These are phyloP conservation scores for Psidium friedrichsthalianum DNA, from an alignment of 345 rosid species.

Conservation along the genomic window DNA sequence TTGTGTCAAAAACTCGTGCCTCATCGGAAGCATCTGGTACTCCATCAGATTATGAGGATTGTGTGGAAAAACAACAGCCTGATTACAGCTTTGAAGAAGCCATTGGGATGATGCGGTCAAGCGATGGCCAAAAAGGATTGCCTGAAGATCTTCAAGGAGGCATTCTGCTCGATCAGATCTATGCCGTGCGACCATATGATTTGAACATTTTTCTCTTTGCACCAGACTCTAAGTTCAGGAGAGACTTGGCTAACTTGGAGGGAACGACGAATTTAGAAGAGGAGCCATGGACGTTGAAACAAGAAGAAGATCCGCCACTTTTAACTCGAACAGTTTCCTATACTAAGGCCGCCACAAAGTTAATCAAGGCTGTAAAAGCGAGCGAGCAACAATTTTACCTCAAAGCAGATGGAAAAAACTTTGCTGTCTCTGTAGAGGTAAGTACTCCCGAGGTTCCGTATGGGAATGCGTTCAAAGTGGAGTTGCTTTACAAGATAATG, in stretches of 20 bases:
- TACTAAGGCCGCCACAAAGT: constrained; percentile 58
- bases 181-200: constrained; percentile 24
- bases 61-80: constrained; percentile 27
- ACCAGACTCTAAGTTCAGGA: constrained; percentile 57
- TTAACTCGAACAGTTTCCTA: constrained; percentile 44
- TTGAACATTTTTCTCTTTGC: constrained; percentile 62
- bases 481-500: constrained; percentile 69
- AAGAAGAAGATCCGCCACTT: constrained; percentile 27
- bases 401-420: constrained; percentile 45
- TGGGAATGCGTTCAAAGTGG: constrained; percentile 53
- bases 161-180: constrained; percentile 51
- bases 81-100: constrained; percentile 59
- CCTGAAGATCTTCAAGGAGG: constrained; percentile 73
- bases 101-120: constrained; percentile 37
- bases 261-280: constrained; percentile 54
- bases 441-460: constrained; percentile 82
- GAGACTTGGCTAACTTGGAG: constrained; percentile 58
- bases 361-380: constrained; percentile 73
- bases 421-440: constrained; percentile 39
- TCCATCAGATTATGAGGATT: constrained; percentile 56
- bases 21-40: constrained; percentile 27
- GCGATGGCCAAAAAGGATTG: constrained; percentile 31
- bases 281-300: constrained; percentile 59
- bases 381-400: constrained; percentile 66
- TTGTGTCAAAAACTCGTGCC: constrained; percentile 21